Evolutionary conservation across 1,139 yeast genomes (phyloP).

Genomic region (Komagataea norvegica): DNA sequence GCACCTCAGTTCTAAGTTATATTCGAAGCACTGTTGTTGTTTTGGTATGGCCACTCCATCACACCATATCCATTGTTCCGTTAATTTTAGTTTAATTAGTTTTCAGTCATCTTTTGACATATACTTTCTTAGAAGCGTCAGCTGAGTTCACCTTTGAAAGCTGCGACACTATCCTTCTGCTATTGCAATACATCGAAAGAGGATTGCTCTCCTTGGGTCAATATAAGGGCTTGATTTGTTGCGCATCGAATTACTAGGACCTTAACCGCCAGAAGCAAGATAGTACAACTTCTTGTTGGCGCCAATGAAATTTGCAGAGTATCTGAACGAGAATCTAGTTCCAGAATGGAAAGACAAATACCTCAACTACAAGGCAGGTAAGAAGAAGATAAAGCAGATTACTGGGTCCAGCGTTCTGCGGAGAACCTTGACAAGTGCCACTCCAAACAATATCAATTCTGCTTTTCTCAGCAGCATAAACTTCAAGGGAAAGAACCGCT

Average conservation of each 20-base stretch:
- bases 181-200: too few relatives aligned
- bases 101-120: constrained; percentile 1
- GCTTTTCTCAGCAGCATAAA: constrained; percentile 4
- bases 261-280: too few relatives aligned
- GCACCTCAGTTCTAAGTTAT: too few relatives aligned
- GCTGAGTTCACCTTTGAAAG: too few relatives aligned
- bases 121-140: too few relatives aligned
- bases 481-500: constrained; percentile 6
- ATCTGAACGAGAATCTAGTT: constrained; percentile 32
- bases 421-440: constrained; percentile 11
- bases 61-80: neutral
- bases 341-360: constrained; percentile 89
- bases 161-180: too few relatives aligned
- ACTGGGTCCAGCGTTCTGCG: constrained; percentile 13
- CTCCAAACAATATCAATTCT: neutral
- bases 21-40: neutral
- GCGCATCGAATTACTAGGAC: too few relatives aligned
- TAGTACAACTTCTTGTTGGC: neutral
- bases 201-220: too few relatives aligned
- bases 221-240: too few relatives aligned
- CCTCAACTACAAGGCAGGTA: constrained; percentile 66
- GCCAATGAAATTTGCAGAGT: constrained; percentile 32
- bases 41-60: constrained; percentile 3
- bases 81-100: too few relatives aligned
- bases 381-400: constrained; percentile 51